Evolutionary conservation across 2,329 filamentous ascomycete species (phyloP).

Genomic region (Diaporthe citriasiana): DNA sequence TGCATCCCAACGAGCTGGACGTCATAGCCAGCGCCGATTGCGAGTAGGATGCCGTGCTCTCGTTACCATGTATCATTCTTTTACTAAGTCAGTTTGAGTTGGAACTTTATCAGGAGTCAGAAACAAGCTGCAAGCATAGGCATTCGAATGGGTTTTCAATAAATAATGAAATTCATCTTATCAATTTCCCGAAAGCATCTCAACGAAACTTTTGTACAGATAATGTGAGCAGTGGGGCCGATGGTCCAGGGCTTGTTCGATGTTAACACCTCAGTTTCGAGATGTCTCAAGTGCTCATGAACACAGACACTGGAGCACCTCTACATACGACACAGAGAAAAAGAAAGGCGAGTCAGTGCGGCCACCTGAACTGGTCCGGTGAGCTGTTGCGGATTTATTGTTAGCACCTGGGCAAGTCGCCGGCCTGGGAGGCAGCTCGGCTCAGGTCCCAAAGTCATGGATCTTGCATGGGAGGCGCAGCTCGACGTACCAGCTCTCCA

Average conservation of each 20-base stretch:
- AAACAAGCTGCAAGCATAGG: not conserved
- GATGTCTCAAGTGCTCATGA: not conserved
- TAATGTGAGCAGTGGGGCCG: not conserved
- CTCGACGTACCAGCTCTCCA: not conserved
- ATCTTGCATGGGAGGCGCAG: not conserved
- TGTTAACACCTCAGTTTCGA: not conserved
- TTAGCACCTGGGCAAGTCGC: not conserved
- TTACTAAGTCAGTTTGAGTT: not conserved
- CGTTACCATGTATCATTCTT: not conserved
- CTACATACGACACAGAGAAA: not conserved
- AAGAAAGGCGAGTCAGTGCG: not conserved
- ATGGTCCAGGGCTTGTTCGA: not conserved
- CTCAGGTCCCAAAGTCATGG: not conserved
- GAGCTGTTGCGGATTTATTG: too few relatives aligned
- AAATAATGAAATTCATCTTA: not conserved
- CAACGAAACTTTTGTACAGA: fast-evolving
- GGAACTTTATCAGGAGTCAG: not conserved
- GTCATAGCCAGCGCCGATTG: slow-evolving; percentile 12
- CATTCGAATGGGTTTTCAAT: not conserved
- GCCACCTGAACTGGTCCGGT: not conserved
- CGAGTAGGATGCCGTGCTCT: not conserved
- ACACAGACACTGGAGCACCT: not conserved
- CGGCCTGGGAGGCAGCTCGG: not conserved
- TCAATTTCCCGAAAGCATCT: not conserved
- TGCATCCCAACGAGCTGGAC: slow-evolving; percentile 11